Evolutionary conservation across 495 filamentous ascomycete species (phyloP).

Genomic region (Collariella sp.): DNA sequence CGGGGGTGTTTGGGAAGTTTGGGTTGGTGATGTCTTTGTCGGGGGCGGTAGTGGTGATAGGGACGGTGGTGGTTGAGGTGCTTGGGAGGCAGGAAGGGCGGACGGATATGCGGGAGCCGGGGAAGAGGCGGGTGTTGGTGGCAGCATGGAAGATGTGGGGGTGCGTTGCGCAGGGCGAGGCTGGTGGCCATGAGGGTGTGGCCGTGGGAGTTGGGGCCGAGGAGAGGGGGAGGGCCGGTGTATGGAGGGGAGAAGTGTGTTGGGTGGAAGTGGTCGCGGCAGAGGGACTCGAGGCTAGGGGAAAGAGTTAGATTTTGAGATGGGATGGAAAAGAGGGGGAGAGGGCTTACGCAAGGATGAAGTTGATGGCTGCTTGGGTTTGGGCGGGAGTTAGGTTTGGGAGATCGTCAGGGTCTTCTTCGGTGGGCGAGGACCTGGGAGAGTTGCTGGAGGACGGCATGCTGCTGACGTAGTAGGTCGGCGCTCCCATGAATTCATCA

Average conservation of each 20-base stretch:
- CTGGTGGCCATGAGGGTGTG: slow-evolving; percentile 42
- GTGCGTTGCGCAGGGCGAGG: slow-evolving; percentile 30
- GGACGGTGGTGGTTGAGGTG: neutral
- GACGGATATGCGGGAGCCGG: neutral
- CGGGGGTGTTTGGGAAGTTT: neutral
- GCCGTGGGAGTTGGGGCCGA: slow-evolving; percentile 13
- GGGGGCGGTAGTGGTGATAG: neutral
- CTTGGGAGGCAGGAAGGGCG: neutral
- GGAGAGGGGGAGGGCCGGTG: slow-evolving; percentile 18
- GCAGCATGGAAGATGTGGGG: slow-evolving; percentile 20
- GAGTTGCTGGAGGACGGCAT: slow-evolving; percentile 5
- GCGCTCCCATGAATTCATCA: slow-evolving; percentile 21
- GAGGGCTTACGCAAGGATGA: slow-evolving; percentile 39
- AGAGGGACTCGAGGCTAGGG: slow-evolving; percentile 42
- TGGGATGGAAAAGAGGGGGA: neutral
- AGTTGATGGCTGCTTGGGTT: slow-evolving; percentile 41
- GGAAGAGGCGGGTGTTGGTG: slow-evolving; percentile 5
- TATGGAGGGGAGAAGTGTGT: slow-evolving; percentile 19
- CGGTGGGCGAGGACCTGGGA: neutral
- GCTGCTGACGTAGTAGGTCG: slow-evolving; percentile 26
- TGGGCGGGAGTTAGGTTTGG: slow-evolving; percentile 26
- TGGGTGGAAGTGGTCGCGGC: slow-evolving; percentile 39
- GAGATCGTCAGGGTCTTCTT: slow-evolving; percentile 2
- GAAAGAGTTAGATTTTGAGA: neutral
- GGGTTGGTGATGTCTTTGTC: neutral